A percentile compares a stretch with the other conserved stretches of the same genome.
Evolutionary conservation across 345 rosid genomes (phyloP).

Genomic region (Sisymbrium irio): DNA sequence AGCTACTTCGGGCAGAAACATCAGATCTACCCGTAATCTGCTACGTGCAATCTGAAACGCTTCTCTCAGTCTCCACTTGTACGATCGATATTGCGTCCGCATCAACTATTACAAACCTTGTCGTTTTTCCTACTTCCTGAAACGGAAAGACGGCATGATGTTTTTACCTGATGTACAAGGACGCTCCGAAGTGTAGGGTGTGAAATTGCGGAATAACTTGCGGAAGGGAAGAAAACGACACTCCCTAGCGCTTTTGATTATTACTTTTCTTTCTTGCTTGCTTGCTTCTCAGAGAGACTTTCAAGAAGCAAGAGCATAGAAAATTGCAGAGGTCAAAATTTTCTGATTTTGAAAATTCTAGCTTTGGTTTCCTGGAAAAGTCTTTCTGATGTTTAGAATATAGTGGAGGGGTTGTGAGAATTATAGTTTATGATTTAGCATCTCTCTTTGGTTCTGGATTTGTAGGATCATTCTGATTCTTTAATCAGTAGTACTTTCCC

Average conservation of each 20-base stretch:
- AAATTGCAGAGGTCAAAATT: not conserved
- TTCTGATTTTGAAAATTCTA: not conserved
- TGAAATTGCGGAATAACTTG: conserved; percentile 15
- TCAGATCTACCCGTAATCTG: conserved; percentile 27
- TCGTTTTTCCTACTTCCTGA: not conserved
- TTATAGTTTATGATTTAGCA: not conserved
- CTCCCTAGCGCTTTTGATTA: not conserved
- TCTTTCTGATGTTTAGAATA: not conserved
- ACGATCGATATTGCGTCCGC: conserved; percentile 24
- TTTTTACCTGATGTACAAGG: not conserved
- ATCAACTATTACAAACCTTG: not conserved
- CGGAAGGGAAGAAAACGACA: conserved; percentile 29
- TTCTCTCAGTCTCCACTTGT: conserved; percentile 27
- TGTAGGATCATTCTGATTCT: not conserved
- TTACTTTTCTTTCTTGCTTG: conserved; percentile 14
- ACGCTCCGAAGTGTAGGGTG: conserved; percentile 9
- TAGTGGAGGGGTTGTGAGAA: not conserved
- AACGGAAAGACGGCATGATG: not conserved
- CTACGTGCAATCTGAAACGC: conserved; percentile 30
- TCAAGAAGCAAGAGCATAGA: not conserved
- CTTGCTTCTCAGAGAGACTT: conserved; percentile 1
- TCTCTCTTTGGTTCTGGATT: not conserved
- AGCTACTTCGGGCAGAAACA: conserved; percentile 13
- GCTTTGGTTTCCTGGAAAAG: not conserved
- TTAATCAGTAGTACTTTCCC: not conserved